A percentile compares a stretch with the other conserved stretches of the same genome.
These are phyloP conservation scores for Tetracladium setigerum DNA, from an alignment of 495 filamentous ascomycete species.

Conservation along the genomic window DNA sequence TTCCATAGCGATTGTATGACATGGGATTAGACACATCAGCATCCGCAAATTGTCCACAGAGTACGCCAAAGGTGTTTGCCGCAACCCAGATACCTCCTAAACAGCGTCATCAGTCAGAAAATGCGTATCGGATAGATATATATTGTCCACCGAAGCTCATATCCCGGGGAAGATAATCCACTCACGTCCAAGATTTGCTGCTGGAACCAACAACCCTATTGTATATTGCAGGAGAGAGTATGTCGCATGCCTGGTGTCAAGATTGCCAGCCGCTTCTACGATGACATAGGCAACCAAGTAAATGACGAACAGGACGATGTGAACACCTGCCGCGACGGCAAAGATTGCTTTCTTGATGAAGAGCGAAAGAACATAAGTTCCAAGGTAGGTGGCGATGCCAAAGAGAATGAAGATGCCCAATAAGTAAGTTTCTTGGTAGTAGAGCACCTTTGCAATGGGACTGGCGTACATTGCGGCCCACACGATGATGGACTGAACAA, in stretches of 20 bases:
- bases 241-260: not conserved
- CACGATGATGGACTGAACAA: conserved; percentile 14
- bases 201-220: conserved; percentile 1
- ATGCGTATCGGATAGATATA: too few species aligned
- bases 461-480: conserved; percentile 15
- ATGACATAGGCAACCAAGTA: conserved; percentile 15
- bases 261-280: conserved; percentile 8
- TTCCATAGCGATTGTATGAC: conserved; percentile 14
- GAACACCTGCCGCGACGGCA: conserved; percentile 17
- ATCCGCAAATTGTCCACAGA: conserved; percentile 14
- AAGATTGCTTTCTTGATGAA: conserved; percentile 18
- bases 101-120: too few species aligned
- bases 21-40: conserved; percentile 12
- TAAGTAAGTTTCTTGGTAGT: conserved; percentile 11
- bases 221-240: conserved; percentile 5
- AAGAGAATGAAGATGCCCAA: conserved; percentile 16
- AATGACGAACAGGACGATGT: conserved; percentile 13
- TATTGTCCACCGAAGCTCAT: too few species aligned
- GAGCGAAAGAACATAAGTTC: conserved; percentile 14
- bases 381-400: conserved; percentile 19
- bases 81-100: too few species aligned
- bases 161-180: too few species aligned
- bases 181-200: too few species aligned
- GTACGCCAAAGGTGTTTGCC: not conserved
- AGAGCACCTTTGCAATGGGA: conserved; percentile 1